Conservation (phyloP, 2,329 filamentous ascomycete species). For the Colletotrichum sublineola region DNA sequence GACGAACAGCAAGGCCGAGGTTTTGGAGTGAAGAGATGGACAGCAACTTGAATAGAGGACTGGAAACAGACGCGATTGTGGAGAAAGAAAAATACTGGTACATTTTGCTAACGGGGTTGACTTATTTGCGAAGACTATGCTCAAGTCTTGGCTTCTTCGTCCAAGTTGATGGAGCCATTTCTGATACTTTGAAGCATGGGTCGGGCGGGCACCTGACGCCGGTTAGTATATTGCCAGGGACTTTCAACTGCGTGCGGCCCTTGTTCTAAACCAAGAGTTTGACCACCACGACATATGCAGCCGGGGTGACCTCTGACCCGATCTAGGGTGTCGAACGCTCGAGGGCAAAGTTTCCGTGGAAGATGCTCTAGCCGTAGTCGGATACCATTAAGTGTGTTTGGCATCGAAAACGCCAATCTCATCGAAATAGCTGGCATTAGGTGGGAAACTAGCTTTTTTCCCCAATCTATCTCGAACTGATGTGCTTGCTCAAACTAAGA, state of each 20-base stretch:
- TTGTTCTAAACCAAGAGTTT: constrained; percentile 11
- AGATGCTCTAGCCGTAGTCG: not conserved
- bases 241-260: not conserved
- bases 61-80: constrained; percentile 2
- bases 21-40: constrained; percentile 7
- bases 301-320: constrained; percentile 1
- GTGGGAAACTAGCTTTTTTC: not conserved
- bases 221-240: not conserved
- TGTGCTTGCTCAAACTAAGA: constrained; percentile 10
- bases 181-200: not conserved
- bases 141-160: not conserved
- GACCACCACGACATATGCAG: constrained; percentile 20
- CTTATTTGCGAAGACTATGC: constrained; percentile 25
- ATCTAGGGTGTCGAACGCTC: not conserved
- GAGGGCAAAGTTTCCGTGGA: constrained; percentile 5
- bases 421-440: constrained; percentile 7
- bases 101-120: not conserved
- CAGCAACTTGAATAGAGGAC: constrained; percentile 19
- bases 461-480: not conserved
- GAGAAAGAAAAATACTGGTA: not conserved
- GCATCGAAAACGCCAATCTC: constrained; percentile 3
- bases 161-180: not conserved
- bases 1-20: constrained; percentile 32
- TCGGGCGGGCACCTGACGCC: not conserved
- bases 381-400: constrained; percentile 4